phyloP scores from a whole-genome alignment of 495 filamentous ascomycete genomes.

The Penicillium daleae region DNA sequence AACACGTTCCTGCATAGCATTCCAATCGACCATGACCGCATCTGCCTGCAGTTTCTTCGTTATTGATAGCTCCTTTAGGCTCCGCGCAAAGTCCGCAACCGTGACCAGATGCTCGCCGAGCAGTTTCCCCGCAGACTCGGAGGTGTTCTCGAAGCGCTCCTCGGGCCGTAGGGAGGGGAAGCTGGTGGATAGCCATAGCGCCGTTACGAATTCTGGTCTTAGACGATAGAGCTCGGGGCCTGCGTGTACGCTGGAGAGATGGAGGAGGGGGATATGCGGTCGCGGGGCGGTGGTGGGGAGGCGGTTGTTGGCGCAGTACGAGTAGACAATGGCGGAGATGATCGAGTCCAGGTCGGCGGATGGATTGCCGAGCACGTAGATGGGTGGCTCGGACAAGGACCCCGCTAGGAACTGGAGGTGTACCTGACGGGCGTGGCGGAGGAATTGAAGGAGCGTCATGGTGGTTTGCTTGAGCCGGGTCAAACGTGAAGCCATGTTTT shows the following conservation, averaged over 20 bases:
- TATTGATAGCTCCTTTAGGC: conserved; percentile 16
- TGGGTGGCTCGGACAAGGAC: conserved; percentile 33
- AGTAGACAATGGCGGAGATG: conserved; percentile 79
- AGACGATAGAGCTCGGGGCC: conserved; percentile 60
- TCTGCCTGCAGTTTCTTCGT: conserved; percentile 35
- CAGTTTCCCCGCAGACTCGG: conserved; percentile 36
- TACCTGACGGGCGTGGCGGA: conserved; percentile 40
- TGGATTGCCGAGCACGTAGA: conserved; percentile 54
- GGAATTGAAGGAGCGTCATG: conserved; percentile 45
- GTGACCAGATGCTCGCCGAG: conserved; percentile 48
- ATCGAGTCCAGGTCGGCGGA: conserved; percentile 87
- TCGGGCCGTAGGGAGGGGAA: conserved; percentile 26
- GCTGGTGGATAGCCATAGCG: conserved; percentile 46
- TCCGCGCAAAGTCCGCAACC: conserved; percentile 41
- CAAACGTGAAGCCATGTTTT: background rate
- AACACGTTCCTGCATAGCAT: conserved; percentile 65
- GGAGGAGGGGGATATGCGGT: conserved; percentile 79
- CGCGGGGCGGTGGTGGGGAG: conserved; percentile 48
- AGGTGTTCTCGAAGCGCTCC: conserved; percentile 36
- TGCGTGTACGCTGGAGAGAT: conserved; percentile 67
- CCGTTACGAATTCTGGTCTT: conserved; percentile 72
- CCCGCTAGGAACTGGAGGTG: conserved; percentile 41
- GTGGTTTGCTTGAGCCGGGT: background rate
- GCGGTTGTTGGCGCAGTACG: conserved; percentile 69
- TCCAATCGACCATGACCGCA: conserved; percentile 85